Base-by-base conservation (phyloP, 192 early-diverging fungal genomes). In the Dispira parvispora region DNA sequence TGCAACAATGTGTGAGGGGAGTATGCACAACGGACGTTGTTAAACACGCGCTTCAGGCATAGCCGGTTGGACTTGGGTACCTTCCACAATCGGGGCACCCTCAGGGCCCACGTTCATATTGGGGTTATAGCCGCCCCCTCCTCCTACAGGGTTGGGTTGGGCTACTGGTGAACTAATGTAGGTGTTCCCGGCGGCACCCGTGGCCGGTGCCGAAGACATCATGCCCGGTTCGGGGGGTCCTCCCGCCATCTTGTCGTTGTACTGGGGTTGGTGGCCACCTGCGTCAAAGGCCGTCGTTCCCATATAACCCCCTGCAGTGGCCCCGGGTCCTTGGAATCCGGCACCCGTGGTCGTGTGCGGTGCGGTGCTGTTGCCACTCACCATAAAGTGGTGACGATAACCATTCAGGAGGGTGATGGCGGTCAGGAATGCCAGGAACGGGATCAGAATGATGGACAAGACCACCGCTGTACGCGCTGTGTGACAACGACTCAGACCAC, bases 241-340 rank as follows among this genome's bases (percentile, higher is more conserved):
- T 3, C n/a, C 58, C 10, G 58, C 38, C 58, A 61, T 61, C 58
- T 61, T 61, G 58, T 61, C 58, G 11, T 14, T 43, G 58, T 61
- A 61, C 43, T 61, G 58, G 58, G 58, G 58, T 11, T 61, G 38
- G 43, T 61, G 14, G 13, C 9, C n/a, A n/a, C 14, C 28, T 0
- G 13, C 11, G 42, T 61, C 32, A 25, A 20, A 25, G 18, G 43
- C 58, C 11, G 58, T n/a, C 20, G 42, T 44, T 2, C 58, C 58
- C 9, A 20, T 25, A 16, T 16, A 8, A 16, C 32, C 43, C 6
- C n/a, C 38, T 0, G 26, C 58, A 21, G n/a, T 25, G 43, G 43
- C 42, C 18, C 38, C 12, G 12, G 28, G n/a, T n/a, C 26, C 26
- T 38, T 44, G 43, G 45, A 61, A 32, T 18, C 43, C 42, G 58